phyloP scores from a whole-genome alignment of 805 yeast genomes.

The Candida berthetii region DNA sequence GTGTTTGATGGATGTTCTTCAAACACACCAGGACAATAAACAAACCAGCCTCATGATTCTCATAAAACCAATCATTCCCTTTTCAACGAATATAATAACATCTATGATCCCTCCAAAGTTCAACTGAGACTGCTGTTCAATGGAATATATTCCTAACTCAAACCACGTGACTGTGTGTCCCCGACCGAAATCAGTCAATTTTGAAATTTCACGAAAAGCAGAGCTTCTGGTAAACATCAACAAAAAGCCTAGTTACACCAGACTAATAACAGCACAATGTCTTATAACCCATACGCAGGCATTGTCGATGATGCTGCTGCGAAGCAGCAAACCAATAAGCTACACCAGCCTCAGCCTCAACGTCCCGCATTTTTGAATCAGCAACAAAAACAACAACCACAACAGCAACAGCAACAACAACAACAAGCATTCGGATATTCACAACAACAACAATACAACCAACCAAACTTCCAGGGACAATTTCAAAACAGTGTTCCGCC shows the following conservation, averaged over 20 bases:
- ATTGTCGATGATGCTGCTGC: slow-evolving; percentile 13
- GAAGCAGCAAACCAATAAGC: slow-evolving; percentile 11
- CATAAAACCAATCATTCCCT: too few species aligned
- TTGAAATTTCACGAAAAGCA: neutral
- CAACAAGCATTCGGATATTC: slow-evolving; percentile 14
- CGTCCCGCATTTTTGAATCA: slow-evolving; percentile 16
- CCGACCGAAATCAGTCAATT: neutral
- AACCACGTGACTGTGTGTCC: too few species aligned
- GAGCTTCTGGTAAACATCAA: neutral
- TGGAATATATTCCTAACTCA: too few species aligned
- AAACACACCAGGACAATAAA: too few species aligned
- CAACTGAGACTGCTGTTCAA: too few species aligned
- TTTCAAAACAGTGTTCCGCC: slow-evolving; percentile 17
- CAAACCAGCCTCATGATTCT: too few species aligned
- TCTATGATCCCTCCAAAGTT: too few species aligned
- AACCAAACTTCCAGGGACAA: too few species aligned
- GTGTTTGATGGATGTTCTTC: too few species aligned
- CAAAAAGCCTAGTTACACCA: neutral
- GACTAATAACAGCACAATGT: slow-evolving; percentile 18
- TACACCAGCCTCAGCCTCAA: slow-evolving; percentile 24
- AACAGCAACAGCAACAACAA: slow-evolving; percentile 17
- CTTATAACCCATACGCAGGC: slow-evolving; percentile 42
- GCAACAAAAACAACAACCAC: slow-evolving; percentile 21
- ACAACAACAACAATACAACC: slow-evolving; percentile 12
- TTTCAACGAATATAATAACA: too few species aligned